Percentiles rank a stretch among this genome's conserved stretches.
phyloP scores from a whole-genome alignment of 2,329 filamentous ascomycete genomes.

The Herpotrichia juniperi region DNA sequence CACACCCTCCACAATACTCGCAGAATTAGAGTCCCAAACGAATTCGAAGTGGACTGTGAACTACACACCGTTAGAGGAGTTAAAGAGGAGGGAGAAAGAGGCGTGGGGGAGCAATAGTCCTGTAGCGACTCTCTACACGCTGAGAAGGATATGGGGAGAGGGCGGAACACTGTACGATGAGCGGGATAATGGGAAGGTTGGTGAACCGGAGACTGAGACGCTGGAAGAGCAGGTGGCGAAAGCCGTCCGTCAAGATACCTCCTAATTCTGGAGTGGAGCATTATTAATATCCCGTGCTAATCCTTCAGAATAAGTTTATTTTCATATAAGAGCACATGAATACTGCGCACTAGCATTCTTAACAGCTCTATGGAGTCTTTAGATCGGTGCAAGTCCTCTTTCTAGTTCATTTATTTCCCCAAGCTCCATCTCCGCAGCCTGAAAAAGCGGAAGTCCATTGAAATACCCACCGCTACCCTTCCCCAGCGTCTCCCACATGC shows the following conservation, averaged over 20 bases:
- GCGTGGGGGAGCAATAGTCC: slow-evolving; percentile 62
- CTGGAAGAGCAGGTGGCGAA: slow-evolving; percentile 55
- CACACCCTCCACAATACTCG: slow-evolving; percentile 66
- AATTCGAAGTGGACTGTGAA: slow-evolving; percentile 62
- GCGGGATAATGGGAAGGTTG: slow-evolving; percentile 68
- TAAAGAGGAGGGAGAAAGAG: slow-evolving; percentile 64
- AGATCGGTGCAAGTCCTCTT: slow-evolving; percentile 11
- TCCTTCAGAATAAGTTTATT: too few species aligned
- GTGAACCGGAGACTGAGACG: slow-evolving; percentile 58
- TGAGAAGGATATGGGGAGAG: slow-evolving; percentile 74
- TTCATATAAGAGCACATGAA: too few species aligned
- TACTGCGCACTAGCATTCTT: too few species aligned
- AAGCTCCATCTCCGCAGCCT: slow-evolving; percentile 18
- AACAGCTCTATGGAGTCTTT: too few species aligned
- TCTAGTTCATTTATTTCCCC: slow-evolving; percentile 16
- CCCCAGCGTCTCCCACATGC: slow-evolving; percentile 17
- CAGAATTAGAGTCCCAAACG: slow-evolving; percentile 72
- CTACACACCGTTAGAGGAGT: slow-evolving; percentile 59
- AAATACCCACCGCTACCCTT: slow-evolving; percentile 14
- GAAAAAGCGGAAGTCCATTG: slow-evolving; percentile 14
- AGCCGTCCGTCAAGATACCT: slow-evolving; percentile 14
- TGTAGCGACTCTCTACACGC: slow-evolving; percentile 61
- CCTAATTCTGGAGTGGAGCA: slow-evolving; percentile 1
- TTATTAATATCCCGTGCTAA: too few species aligned
- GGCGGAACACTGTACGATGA: slow-evolving; percentile 73